These are phyloP conservation scores for Juglanconis oblonga DNA, from an alignment of 2,329 filamentous ascomycete species.

Conservation along the genomic window DNA sequence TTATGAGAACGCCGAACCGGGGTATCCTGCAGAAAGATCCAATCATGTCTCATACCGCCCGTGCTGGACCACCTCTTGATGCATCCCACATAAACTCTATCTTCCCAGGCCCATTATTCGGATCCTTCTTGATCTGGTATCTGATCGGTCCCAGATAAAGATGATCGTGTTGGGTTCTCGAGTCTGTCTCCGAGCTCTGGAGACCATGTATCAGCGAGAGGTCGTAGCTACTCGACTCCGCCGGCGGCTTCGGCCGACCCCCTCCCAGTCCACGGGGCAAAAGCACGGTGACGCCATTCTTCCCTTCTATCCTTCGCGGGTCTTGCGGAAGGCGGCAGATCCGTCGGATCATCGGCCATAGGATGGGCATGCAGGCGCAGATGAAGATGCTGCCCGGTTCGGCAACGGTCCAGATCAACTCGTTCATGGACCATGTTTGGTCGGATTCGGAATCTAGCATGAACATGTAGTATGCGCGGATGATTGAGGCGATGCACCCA, in stretches of 20 bases:
- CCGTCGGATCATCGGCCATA: background rate
- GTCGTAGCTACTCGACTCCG: background rate
- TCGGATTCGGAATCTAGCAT: background rate
- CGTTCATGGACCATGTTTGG: background rate
- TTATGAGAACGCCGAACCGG: too few relatives aligned
- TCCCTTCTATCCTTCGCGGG: background rate
- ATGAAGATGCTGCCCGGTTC: background rate
- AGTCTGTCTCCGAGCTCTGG: background rate
- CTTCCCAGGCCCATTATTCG: background rate
- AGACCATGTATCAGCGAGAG: background rate
- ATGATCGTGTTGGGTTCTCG: background rate
- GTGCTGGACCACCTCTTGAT: background rate
- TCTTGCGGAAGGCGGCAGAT: background rate
- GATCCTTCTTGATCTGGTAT: background rate
- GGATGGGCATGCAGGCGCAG: background rate
- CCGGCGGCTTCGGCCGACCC: background rate
- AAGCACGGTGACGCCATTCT: background rate
- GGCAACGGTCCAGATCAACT: background rate
- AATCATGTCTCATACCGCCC: background rate
- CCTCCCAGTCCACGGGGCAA: background rate
- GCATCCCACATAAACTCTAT: slow-evolving; percentile 2
- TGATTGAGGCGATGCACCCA: slow-evolving; percentile 4
- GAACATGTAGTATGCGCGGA: slow-evolving; percentile 8
- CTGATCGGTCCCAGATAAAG: slow-evolving; percentile 1
- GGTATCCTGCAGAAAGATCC: too few relatives aligned